Percentiles rank a stretch among this genome's conserved stretches.
phyloP scores from a whole-genome alignment of 2,329 filamentous ascomycete species.

The Stagonosporopsis chrysanthemi region DNA sequence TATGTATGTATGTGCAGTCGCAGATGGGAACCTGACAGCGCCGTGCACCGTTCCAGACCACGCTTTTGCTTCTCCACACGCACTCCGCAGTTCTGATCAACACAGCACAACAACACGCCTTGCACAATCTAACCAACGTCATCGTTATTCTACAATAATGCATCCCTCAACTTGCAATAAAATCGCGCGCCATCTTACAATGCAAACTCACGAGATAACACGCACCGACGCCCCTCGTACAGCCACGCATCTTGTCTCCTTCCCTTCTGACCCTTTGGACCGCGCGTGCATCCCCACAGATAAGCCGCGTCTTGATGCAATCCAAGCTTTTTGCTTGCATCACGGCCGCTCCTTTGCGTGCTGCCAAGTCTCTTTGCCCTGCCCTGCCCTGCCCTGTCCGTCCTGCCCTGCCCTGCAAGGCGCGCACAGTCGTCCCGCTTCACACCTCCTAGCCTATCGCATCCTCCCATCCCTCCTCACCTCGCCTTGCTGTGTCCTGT shows the following conservation, averaged over 20 bases:
- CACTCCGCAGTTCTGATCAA: neutral
- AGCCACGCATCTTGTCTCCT: constrained; percentile 9
- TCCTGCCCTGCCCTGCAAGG: too few species aligned
- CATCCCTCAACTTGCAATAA: neutral
- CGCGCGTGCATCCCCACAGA: constrained; percentile 8
- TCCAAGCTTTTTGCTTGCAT: constrained; percentile 6
- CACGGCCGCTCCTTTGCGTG: neutral
- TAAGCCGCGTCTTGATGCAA: constrained; percentile 6
- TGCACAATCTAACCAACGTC: too few species aligned
- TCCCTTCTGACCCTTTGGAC: constrained; percentile 11
- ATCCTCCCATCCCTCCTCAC: too few species aligned
- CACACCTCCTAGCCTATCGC: too few species aligned
- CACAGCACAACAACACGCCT: neutral
- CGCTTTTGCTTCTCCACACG: constrained; percentile 7
- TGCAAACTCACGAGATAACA: neutral
- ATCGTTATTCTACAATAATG: too few species aligned
- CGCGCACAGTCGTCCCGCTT: too few species aligned
- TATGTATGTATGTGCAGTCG: neutral
- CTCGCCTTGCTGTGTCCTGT: too few species aligned
- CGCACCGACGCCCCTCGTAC: neutral
- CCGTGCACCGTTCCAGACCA: constrained; percentile 14
- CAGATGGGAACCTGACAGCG: neutral
- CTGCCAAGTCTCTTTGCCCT: neutral
- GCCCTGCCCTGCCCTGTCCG: neutral
- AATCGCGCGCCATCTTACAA: too few species aligned